Conservation (phyloP, 2,329 filamentous ascomycete genomes). For the Huntiella omanensis region DNA sequence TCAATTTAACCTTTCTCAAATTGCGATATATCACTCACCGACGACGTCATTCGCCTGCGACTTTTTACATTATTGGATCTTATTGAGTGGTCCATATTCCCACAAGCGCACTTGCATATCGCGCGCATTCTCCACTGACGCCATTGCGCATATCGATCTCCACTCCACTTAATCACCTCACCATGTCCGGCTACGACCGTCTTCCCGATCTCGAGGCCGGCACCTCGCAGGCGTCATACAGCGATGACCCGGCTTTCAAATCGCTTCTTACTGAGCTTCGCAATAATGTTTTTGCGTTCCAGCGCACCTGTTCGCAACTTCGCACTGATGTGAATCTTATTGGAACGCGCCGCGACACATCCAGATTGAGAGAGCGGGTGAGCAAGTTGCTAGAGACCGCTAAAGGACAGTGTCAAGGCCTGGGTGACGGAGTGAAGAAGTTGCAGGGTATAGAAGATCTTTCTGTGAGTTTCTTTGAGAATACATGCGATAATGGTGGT, state of each 20-base stretch:
- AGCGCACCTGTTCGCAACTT: slow-evolving; percentile 70
- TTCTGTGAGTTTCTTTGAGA: slow-evolving; percentile 34
- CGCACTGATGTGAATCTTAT: slow-evolving; percentile 69
- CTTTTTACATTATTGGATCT: too few species aligned
- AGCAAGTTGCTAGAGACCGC: slow-evolving; percentile 77
- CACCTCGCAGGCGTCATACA: slow-evolving; percentile 39
- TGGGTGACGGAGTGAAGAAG: slow-evolving; percentile 86
- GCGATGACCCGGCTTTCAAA: slow-evolving; percentile 85
- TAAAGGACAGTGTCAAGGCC: slow-evolving; percentile 68
- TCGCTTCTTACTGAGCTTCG: slow-evolving; percentile 65
- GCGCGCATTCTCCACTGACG: not conserved
- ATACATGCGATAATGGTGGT: not conserved
- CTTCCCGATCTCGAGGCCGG: slow-evolving; percentile 70
- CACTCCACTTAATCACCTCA: not conserved
- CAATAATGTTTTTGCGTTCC: slow-evolving; percentile 74
- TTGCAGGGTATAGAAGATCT: slow-evolving; percentile 74
- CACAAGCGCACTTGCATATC: not conserved
- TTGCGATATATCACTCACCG: too few species aligned
- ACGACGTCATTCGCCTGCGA: too few species aligned
- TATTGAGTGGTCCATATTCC: not conserved
- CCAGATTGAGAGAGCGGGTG: slow-evolving; percentile 75
- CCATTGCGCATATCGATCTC: not conserved
- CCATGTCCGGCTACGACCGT: slow-evolving; percentile 74
- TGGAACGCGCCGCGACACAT: slow-evolving; percentile 79
- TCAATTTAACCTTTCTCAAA: not conserved